Evolutionary conservation across 2,329 filamentous ascomycete genomes (phyloP), one percentile per base, ranked within the genome.

Genomic region (Diaporthe citri): DNA sequence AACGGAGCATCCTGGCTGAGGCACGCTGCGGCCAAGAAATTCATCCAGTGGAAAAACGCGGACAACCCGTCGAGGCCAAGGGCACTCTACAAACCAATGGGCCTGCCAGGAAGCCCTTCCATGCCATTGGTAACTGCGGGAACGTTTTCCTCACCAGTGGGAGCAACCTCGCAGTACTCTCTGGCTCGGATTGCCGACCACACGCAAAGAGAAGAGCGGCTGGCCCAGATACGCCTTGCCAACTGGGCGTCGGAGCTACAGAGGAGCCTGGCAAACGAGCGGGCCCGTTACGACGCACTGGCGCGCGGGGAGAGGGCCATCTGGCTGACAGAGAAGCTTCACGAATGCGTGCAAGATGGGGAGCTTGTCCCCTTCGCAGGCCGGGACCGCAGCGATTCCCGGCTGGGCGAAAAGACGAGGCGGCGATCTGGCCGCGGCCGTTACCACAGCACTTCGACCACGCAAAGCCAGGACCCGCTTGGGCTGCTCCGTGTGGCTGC

Each of bases 191-290:
- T 93, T 72, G 86, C 89, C 52, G 90, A 84, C 66, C 79, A 83
- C 76, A 79, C 80, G 20, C 79, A 81, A 73, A 79, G 80, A 41
- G 82, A 85, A 39, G 81, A 83, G 66, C 79, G 80, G 12, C 79
- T 82, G 17, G 82, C 83, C 2, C 84, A 83, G 71, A 88, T 96
- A n/a, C 89, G 93, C 9, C 87, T 97, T 25, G 93, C 93, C 2
- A 94, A 93, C 80, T 97, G 95, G 95, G 95, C 95, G 0, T 89
- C 91, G 10, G 94, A 97, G 79, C 87, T 97, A 0, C 94, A 97
- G 81, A 90, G 91, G 73, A 95, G 93, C 79, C 86, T 97, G 1
- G 89, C 91, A 39, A 93, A 92, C 74, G 95, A 97, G 81, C 89
- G 92, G n/a, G 89, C 90, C 39, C 86, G 91, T 77, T 96, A 92